phyloP scores from a whole-genome alignment of 164 flowering plant species.

The Berberis thunbergii region DNA sequence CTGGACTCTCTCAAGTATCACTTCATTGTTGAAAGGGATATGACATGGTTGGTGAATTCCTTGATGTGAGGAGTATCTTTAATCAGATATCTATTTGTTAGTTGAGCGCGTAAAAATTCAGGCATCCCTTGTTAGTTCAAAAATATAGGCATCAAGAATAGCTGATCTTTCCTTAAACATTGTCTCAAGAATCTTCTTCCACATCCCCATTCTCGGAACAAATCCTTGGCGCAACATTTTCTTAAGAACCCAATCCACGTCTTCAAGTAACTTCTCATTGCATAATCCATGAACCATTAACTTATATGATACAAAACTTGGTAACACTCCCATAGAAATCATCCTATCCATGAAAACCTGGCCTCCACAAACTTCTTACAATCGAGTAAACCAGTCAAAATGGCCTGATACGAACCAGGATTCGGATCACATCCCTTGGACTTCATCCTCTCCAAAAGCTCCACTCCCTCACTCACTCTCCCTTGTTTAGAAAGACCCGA shows the following conservation, averaged over 20 bases:
- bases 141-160: no score
- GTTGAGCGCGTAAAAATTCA: no score
- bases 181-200: conserved; percentile 43
- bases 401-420: conserved; percentile 60
- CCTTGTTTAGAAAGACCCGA: conserved; percentile 63
- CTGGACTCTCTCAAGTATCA: no score
- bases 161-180: conserved; percentile 4
- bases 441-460: conserved; percentile 51
- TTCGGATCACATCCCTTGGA: conserved; percentile 69
- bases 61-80: no score
- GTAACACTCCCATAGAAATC: conserved; percentile 34
- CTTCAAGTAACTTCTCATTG: conserved; percentile 28
- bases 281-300: conserved; percentile 55
- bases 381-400: conserved; percentile 63
- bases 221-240: conserved; percentile 66
- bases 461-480: conserved; percentile 45
- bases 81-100: no score
- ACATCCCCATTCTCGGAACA: conserved; percentile 65
- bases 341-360: conserved; percentile 39
- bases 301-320: conserved; percentile 70
- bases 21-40: no score
- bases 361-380: conserved; percentile 47
- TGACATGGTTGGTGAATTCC: no score
- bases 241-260: conserved; percentile 51
- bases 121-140: no score